A percentile compares a stretch with the other conserved stretches of the same genome.
Evolutionary conservation across 164 flowering plant genomes (phyloP).

Genomic region (Tinospora cordifolia): DNA sequence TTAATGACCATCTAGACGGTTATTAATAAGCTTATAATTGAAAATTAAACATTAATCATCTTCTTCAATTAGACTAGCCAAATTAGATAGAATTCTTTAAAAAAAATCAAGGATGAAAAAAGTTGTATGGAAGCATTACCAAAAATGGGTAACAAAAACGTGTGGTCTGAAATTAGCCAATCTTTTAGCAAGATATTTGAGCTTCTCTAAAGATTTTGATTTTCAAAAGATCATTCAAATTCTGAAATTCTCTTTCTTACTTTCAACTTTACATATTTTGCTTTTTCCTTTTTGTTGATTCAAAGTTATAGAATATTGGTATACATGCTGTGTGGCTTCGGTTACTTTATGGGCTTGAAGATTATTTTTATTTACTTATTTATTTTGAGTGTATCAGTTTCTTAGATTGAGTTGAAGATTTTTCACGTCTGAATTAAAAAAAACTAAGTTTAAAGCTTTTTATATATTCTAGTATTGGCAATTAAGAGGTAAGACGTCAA

Average conservation of each 20-base stretch:
- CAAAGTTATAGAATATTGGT: no score
- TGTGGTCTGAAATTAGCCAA: not conserved
- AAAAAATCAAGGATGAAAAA: not conserved
- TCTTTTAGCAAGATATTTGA: not conserved
- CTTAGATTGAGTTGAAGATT: no score
- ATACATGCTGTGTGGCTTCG: no score
- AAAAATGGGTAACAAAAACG: not conserved
- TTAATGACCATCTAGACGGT: not conserved
- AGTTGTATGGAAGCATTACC: not conserved
- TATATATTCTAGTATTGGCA: no score
- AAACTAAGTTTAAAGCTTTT: no score
- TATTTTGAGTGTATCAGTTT: no score
- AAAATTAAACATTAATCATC: not conserved
- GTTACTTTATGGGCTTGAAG: no score
- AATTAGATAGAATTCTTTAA: not conserved
- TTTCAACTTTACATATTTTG: no score
- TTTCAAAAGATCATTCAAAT: not conserved
- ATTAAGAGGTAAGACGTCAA: no score
- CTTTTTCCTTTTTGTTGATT: no score
- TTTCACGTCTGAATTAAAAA: no score
- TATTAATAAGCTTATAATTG: not conserved
- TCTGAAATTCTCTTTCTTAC: not conserved
- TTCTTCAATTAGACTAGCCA: conserved; percentile 2
- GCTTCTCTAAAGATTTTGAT: not conserved
- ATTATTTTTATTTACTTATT: no score